Conservation (phyloP, 179 eudicot genomes). For the Beta lomatogona region DNA sequence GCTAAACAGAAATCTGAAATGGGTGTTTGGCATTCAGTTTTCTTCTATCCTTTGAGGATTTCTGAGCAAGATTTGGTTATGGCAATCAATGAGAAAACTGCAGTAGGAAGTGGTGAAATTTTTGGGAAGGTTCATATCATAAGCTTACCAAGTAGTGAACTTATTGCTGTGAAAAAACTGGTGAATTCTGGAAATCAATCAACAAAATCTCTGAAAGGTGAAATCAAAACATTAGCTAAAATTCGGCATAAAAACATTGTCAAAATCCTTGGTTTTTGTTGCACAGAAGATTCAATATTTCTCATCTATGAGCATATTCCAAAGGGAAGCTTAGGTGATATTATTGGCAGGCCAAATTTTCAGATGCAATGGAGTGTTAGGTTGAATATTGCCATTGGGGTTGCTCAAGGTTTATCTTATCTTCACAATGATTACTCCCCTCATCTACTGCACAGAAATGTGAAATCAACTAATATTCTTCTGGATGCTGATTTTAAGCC, state of each 20-base stretch:
- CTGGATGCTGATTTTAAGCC: slow-evolving; percentile 74
- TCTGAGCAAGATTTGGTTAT: slow-evolving; percentile 70
- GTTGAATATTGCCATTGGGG: slow-evolving; percentile 68
- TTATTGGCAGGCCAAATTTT: slow-evolving; percentile 49
- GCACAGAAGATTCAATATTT: slow-evolving; percentile 60
- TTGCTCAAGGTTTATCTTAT: slow-evolving; percentile 85
- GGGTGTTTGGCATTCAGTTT: slow-evolving; percentile 60
- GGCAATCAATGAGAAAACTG: slow-evolving; percentile 65
- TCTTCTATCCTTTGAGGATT: slow-evolving; percentile 79
- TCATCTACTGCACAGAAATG: slow-evolving; percentile 63
- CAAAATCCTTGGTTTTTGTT: slow-evolving; percentile 72
- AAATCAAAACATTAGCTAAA: slow-evolving; percentile 78
- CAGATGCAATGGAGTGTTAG: slow-evolving; percentile 65
- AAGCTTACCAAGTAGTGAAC: slow-evolving; percentile 79
- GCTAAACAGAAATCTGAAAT: slow-evolving; percentile 38
- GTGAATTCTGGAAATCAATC: slow-evolving; percentile 52
- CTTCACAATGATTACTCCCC: slow-evolving; percentile 82
- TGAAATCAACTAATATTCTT: slow-evolving; percentile 70
- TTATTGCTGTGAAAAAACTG: slow-evolving; percentile 70
- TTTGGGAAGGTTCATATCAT: slow-evolving; percentile 70
- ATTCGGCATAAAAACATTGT: slow-evolving; percentile 75
- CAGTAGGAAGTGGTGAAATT: slow-evolving; percentile 46
- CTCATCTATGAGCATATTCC: slow-evolving; percentile 68
- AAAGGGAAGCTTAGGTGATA: slow-evolving; percentile 81
- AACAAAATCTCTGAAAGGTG: slow-evolving; percentile 60